Evolutionary conservation across 768 basidiomycete genomes (phyloP).

Genomic region (Termitomyces sp.): DNA sequence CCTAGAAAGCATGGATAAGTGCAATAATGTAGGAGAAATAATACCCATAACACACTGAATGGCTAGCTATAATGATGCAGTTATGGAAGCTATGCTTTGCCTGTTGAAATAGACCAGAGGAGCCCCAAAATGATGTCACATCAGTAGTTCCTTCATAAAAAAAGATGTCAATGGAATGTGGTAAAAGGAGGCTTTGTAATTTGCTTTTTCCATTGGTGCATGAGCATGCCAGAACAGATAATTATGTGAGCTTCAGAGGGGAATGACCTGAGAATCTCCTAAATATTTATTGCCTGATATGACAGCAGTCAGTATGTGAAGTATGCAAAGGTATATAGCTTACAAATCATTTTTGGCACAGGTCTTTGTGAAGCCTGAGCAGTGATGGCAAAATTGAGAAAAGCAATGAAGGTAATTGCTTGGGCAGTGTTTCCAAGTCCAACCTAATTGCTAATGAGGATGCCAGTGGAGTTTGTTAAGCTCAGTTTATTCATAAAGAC

Average conservation of each 20-base stretch:
- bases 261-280: not conserved
- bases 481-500: constrained; percentile 4
- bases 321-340: not conserved
- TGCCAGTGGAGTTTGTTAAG: too few relatives aligned
- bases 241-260: not conserved
- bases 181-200: not conserved
- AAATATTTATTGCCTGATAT: not conserved
- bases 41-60: constrained; percentile 16
- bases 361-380: too few relatives aligned
- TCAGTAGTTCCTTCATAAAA: constrained; percentile 15
- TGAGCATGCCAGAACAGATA: not conserved
- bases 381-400: too few relatives aligned
- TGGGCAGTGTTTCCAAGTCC: constrained; percentile 27
- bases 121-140: constrained; percentile 16
- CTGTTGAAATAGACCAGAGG: constrained; percentile 3
- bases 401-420: constrained; percentile 13
- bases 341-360: constrained; percentile 1
- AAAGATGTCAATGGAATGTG: constrained; percentile 16
- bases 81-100: constrained; percentile 12
- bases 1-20: not conserved
- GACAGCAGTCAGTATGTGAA: not conserved
- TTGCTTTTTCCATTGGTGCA: not conserved
- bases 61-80: constrained; percentile 18
- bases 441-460: constrained; percentile 24
- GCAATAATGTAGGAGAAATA: not conserved